Conservation (phyloP, 768 basidiomycete genomes). For the Fomitopsis serialis region DNA sequence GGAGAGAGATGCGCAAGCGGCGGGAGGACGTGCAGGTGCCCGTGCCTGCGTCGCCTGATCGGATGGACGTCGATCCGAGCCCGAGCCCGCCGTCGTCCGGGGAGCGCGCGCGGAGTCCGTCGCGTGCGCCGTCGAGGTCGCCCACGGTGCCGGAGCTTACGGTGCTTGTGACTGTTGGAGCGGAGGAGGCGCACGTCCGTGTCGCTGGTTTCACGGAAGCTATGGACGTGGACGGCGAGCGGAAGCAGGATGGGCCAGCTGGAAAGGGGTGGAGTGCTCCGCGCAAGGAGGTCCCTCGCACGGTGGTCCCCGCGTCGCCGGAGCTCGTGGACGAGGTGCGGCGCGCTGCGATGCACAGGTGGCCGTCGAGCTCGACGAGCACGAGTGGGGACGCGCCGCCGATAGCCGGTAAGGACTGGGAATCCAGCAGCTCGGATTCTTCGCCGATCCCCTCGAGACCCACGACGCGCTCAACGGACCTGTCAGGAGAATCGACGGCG, state of each 20-base stretch:
- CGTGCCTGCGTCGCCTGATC: constrained; percentile 6
- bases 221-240: constrained; percentile 24
- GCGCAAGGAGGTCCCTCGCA: not conserved
- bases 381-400: not conserved
- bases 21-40: constrained; percentile 25
- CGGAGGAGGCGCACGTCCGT: constrained; percentile 16
- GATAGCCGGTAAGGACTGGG: constrained; percentile 3
- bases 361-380: constrained; percentile 1
- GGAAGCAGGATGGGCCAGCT: not conserved
- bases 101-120: not conserved
- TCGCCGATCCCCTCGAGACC: constrained; percentile 1
- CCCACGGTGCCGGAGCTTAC: constrained; percentile 10
- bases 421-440: constrained; percentile 12
- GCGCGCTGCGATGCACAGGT: constrained; percentile 9
- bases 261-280: not conserved
- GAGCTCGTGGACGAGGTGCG: constrained; percentile 18
- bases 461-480: not conserved
- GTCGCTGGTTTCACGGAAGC: constrained; percentile 17
- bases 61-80: constrained; percentile 15
- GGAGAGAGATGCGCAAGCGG: constrained; percentile 46
- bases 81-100: constrained; percentile 5
- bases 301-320: constrained; percentile 13
- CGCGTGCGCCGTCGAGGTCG: not conserved
- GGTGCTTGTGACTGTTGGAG: constrained; percentile 11
- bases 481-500: not conserved